These are phyloP conservation scores for Cutaneotrichosporon arboriforme DNA, from an alignment of 1,284 basidiomycete genomes.

Conservation along the genomic window DNA sequence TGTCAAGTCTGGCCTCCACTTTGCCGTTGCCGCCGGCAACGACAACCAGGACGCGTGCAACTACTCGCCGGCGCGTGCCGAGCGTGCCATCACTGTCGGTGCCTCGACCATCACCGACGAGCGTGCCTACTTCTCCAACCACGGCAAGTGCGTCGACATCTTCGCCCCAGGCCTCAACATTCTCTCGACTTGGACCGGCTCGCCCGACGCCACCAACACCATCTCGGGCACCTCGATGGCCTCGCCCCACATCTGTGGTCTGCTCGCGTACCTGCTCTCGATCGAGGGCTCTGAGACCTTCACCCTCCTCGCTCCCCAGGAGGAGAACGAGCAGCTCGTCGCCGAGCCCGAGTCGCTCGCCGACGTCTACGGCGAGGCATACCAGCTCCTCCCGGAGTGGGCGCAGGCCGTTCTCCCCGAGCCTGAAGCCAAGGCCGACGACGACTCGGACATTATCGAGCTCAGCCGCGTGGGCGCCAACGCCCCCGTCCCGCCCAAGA, in stretches of 20 bases:
- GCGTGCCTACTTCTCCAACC: conserved; percentile 84
- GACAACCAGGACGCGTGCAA: conserved; percentile 62
- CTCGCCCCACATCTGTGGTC: conserved; percentile 58
- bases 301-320: conserved; percentile 39
- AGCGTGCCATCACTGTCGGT: conserved; percentile 77
- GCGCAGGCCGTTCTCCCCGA: conserved; percentile 40
- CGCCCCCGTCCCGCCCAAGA: conserved; percentile 14
- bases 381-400: conserved; percentile 39
- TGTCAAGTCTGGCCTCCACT: conserved; percentile 79
- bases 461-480: conserved; percentile 30
- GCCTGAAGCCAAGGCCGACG: conserved; percentile 20
- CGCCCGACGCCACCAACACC: conserved; percentile 58
- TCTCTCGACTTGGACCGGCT: conserved; percentile 66
- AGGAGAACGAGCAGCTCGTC: conserved; percentile 45
- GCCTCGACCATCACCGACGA: conserved; percentile 74
- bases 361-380: conserved; percentile 50
- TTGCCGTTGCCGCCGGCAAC: conserved; percentile 86
- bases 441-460: conserved; percentile 23
- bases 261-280: conserved; percentile 78
- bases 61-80: conserved; percentile 71
- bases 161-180: conserved; percentile 80
- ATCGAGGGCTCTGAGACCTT: conserved; percentile 64
- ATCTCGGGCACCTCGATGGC: conserved; percentile 60
- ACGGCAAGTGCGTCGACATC: conserved; percentile 71
- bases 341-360: conserved; percentile 34